Base-by-base conservation (phyloP, 306 rosid species). In the Malus sieversii region DNA sequence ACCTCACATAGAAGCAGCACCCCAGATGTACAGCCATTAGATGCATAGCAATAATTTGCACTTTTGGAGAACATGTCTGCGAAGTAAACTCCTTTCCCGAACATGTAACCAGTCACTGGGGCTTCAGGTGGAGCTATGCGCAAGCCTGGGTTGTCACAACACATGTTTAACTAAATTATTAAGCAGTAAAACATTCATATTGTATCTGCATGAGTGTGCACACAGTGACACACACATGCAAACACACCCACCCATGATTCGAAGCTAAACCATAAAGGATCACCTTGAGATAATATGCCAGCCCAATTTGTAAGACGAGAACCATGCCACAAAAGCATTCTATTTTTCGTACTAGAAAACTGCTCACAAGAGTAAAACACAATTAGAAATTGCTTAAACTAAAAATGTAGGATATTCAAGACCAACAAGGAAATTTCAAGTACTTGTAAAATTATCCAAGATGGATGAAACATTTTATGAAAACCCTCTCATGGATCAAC, bases 31-130 rank as follows among this genome's bases (percentile, higher is more conserved):
- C 83, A 71, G 14, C 74, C 80, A 19, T 65, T 82, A 68, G 89
- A 52, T 75, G 99, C 91, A 80, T 83, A 89, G 82, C 98, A 96
- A 82, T 92, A 96, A 78, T 96, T 92, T 78, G 97, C 99, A 53
- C 99, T 96, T 89, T 92, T 96, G 74, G 99, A 96, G 92, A 92
- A 92, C 99, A 96, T 96, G 85, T 92, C 99, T 11, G 99, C 98
- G 68, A 96, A 96, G 86, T 96, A 92, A 45, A 92, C 88, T 62
- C 99, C 99, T 81, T 96, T 96, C 57, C 98, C 98, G 77, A 96
- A 96, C 99, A 96, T 92, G 89, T 92, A 92, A 58, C 98, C 99
- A 61, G 96, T 89, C 48, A 86, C 89, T 6, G 98, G 99, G 55
- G 98, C 99, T 87, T 92, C 99, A 10, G 97, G 92, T 67, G 99